These are phyloP conservation scores for Pouteria glomerata DNA, from an alignment of 148 eudicot species.

Conservation along the genomic window DNA sequence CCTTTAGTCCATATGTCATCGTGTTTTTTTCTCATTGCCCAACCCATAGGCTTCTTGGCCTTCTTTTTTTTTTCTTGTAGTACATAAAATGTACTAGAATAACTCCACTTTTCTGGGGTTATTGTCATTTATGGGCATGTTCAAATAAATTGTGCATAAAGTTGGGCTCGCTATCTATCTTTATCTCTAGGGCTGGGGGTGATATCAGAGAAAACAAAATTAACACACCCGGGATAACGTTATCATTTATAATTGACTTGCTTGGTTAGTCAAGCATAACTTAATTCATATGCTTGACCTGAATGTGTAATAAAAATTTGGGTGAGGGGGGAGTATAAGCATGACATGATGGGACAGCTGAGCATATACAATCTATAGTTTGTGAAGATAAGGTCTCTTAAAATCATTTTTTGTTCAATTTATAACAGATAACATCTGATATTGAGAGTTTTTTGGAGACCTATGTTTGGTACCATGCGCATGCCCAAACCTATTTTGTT, in stretches of 20 bases:
- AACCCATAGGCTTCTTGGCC: no score
- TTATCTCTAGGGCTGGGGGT: not conserved
- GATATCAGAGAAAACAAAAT: not conserved
- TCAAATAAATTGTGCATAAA: not conserved
- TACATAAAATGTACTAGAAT: not conserved
- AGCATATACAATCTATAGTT: not conserved
- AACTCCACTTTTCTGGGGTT: not conserved
- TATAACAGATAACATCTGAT: no score
- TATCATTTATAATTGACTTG: not conserved
- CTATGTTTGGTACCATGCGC: no score
- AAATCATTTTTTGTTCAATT: not conserved
- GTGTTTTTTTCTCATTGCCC: not conserved
- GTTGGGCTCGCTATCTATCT: not conserved
- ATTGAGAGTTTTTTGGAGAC: not conserved
- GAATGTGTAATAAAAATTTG: not conserved
- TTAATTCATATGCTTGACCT: not conserved
- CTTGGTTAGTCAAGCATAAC: not conserved
- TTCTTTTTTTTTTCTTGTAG: not conserved
- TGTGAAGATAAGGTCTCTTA: not conserved
- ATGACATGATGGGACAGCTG: not conserved
- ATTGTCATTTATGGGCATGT: not conserved
- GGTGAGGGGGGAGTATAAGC: not conserved
- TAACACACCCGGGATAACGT: not conserved
- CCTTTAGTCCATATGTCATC: not conserved
- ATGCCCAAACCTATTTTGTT: not conserved